A percentile compares a stretch with the other conserved stretches of the same genome.
Conservation (phyloP, 441 rosid genomes). For the Brassica balearica region DNA sequence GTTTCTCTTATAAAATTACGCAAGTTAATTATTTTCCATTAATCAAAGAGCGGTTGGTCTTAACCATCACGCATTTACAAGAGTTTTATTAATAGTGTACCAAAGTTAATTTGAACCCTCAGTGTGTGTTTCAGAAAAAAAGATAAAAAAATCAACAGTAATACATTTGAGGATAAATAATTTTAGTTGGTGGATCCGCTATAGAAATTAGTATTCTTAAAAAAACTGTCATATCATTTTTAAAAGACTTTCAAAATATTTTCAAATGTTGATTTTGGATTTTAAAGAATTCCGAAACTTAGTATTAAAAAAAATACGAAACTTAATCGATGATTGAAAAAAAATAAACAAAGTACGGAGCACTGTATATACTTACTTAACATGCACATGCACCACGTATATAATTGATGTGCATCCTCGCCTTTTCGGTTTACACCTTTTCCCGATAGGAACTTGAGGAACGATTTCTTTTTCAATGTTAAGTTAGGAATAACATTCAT, state of each 20-base stretch:
- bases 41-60: background rate
- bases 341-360: background rate
- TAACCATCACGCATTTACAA: conserved; percentile 1
- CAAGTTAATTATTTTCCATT: conserved; percentile 2
- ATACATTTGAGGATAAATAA: no score
- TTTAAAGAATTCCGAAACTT: background rate
- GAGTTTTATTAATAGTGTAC: background rate
- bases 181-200: background rate
- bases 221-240: background rate
- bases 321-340: background rate
- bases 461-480: background rate
- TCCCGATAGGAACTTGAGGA: background rate
- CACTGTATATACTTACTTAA: conserved; percentile 19
- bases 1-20: background rate
- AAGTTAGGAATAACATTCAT: background rate
- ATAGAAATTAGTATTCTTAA: background rate
- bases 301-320: no score
- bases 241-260: background rate
- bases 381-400: conserved; percentile 43
- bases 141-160: background rate
- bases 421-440: background rate
- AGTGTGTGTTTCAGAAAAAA: background rate
- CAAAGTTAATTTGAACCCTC: background rate
- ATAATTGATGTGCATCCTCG: conserved; percentile 3
- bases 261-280: background rate